Evolutionary conservation across 257 asterid genomes (phyloP).

Genomic region (Jaltomata sinuosa): DNA sequence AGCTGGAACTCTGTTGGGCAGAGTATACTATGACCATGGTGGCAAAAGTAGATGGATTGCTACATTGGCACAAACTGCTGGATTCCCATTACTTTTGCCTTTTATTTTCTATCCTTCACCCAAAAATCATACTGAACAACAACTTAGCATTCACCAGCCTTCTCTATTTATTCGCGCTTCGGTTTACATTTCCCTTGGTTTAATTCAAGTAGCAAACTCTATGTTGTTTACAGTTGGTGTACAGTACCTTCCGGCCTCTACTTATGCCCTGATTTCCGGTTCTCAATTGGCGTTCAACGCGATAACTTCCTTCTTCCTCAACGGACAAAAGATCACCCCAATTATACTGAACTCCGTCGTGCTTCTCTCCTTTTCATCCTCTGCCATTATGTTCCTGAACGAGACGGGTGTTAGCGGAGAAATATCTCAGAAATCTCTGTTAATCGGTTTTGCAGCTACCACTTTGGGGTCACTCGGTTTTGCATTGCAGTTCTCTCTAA

Average conservation of each 20-base stretch:
- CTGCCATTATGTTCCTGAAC: constrained; percentile 15
- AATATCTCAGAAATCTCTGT: background rate
- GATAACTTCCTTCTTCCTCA: constrained; percentile 32
- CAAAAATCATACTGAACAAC: background rate
- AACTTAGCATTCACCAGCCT: background rate
- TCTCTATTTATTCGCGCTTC: background rate
- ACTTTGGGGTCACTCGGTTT: background rate
- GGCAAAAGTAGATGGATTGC: constrained; percentile 7
- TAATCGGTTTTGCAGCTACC: constrained; percentile 11
- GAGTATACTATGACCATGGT: constrained; percentile 1
- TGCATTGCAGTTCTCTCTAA: constrained; percentile 22
- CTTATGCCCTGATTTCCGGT: constrained; percentile 27
- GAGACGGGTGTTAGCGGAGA: background rate
- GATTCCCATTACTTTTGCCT: constrained; percentile 3
- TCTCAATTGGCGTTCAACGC: constrained; percentile 37
- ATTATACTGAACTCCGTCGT: constrained; percentile 17
- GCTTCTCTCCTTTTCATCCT: constrained; percentile 33
- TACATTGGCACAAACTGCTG: background rate
- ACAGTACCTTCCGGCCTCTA: constrained; percentile 26
- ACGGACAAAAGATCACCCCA: constrained; percentile 23
- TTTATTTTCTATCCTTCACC: background rate
- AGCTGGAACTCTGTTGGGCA: background rate
- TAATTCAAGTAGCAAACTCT: background rate
- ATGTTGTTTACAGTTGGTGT: constrained; percentile 26
- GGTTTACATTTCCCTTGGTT: background rate